Percentiles rank a stretch among this genome's conserved stretches.
Evolutionary conservation across 2,329 filamentous ascomycete species (phyloP).

Genomic region (Penicillium sp.): DNA sequence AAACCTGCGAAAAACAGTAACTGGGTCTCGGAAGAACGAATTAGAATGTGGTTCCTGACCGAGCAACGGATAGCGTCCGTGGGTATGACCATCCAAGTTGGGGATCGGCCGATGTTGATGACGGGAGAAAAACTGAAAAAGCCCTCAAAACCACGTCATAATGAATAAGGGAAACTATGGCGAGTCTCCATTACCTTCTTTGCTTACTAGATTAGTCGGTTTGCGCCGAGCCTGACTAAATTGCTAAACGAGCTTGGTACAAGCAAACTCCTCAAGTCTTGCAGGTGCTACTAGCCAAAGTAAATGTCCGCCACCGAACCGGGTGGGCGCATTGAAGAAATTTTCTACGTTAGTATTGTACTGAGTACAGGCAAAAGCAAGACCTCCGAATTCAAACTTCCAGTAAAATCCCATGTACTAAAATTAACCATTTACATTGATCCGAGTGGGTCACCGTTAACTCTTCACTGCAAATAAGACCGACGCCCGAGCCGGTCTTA

Average conservation of each 20-base stretch:
- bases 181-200: neutral
- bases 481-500: constrained; percentile 9
- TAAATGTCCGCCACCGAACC: neutral
- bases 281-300: neutral
- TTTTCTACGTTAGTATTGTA: neutral
- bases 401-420: neutral
- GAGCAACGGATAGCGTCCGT: constrained; percentile 11
- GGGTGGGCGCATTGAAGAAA: neutral
- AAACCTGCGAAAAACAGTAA: constrained; percentile 20
- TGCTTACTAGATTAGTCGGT: neutral
- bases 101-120: constrained; percentile 1
- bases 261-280: neutral
- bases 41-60: constrained; percentile 17
- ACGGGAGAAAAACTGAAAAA: neutral
- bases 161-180: neutral
- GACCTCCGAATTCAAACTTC: neutral
- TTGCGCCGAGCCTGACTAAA: neutral
- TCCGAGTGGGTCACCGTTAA: constrained; percentile 13
- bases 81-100: neutral
- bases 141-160: neutral
- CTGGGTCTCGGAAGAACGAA: constrained; percentile 15
- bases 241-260: neutral
- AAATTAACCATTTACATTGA: constrained; percentile 3
- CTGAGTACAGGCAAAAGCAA: neutral
- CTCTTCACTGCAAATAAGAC: constrained; percentile 11